phyloP scores from a whole-genome alignment of 495 filamentous ascomycete species.

The Haplographium delicatum region DNA sequence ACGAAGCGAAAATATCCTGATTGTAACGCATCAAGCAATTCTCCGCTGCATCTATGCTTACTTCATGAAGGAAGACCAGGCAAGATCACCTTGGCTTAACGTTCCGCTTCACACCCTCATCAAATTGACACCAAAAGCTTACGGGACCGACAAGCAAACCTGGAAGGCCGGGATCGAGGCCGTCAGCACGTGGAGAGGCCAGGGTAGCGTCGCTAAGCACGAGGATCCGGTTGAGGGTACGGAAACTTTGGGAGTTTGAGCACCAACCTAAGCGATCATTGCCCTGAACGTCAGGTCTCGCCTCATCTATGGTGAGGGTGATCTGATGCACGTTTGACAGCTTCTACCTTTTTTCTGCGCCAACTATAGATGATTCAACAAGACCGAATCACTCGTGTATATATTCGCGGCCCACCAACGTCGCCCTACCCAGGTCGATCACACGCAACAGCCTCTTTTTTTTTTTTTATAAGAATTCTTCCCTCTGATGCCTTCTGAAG shows the following conservation, averaged over 20 bases:
- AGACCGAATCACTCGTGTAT: too few relatives aligned
- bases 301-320: too few relatives aligned
- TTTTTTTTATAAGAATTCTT: background rate
- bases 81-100: conserved; percentile 92
- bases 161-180: conserved; percentile 84
- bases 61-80: conserved; percentile 94
- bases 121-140: conserved; percentile 92
- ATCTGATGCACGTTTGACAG: too few relatives aligned
- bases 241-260: conserved; percentile 7
- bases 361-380: too few relatives aligned
- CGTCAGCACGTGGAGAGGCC: conserved; percentile 89
- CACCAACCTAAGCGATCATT: too few relatives aligned
- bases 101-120: conserved; percentile 93
- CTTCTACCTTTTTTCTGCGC: too few relatives aligned
- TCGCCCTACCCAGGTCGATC: too few relatives aligned
- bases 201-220: conserved; percentile 80
- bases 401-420: too few relatives aligned
- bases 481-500: too few relatives aligned
- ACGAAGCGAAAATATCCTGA: conserved; percentile 91
- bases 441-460: too few relatives aligned
- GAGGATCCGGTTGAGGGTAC: conserved; percentile 29
- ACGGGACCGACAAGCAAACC: conserved; percentile 80
- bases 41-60: conserved; percentile 96
- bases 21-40: conserved; percentile 96
- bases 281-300: too few relatives aligned